These are phyloP conservation scores for Blastomyces silverae DNA, from an alignment of 2,329 filamentous ascomycete genomes.

Conservation along the genomic window DNA sequence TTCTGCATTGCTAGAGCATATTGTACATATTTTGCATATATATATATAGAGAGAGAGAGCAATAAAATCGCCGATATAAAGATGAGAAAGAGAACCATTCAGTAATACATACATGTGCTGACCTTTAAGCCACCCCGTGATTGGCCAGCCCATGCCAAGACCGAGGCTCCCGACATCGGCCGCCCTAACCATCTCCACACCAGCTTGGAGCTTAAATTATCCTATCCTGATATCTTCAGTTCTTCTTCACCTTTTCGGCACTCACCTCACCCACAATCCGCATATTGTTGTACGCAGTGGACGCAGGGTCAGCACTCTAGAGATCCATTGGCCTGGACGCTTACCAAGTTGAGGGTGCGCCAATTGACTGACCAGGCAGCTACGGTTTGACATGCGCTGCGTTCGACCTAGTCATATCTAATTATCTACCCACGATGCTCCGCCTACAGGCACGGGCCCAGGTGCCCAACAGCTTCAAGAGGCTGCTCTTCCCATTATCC, in stretches of 20 bases:
- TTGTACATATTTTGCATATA: not conserved
- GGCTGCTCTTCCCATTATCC: constrained; percentile 13
- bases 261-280: not conserved
- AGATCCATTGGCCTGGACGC: not conserved
- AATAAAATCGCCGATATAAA: not conserved
- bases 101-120: too few relatives aligned
- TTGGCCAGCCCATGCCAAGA: not conserved
- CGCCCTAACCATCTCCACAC: not conserved
- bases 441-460: constrained; percentile 16
- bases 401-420: not conserved
- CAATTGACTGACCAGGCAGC: not conserved
- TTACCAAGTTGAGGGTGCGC: not conserved
- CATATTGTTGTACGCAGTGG: not conserved
- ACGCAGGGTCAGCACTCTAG: not conserved
- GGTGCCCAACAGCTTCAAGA: constrained; percentile 15
- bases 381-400: not conserved
- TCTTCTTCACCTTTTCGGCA: not conserved
- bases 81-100: not conserved
- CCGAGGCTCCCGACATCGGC: not conserved
- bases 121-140: not conserved
- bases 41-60: too few relatives aligned
- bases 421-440: constrained; percentile 16
- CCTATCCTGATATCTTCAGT: not conserved
- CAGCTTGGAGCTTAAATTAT: constrained; percentile 1
- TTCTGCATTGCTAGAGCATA: not conserved